These are phyloP conservation scores for Daedalea quercina DNA, from an alignment of 768 basidiomycete species.

Conservation along the genomic window DNA sequence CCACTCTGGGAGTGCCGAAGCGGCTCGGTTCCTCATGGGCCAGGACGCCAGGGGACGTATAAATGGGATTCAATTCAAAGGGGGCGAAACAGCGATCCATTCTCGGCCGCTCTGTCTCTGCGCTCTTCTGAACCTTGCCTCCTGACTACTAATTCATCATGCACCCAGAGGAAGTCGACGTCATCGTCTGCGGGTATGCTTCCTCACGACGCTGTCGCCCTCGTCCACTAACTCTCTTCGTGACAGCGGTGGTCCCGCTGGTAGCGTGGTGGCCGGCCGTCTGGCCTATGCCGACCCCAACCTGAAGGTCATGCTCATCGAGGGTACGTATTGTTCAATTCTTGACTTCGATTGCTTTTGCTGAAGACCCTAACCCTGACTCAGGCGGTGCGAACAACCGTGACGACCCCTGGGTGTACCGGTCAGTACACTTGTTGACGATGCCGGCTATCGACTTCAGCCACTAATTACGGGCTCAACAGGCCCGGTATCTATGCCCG, in stretches of 20 bases:
- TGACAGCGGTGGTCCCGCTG: constrained; percentile 58
- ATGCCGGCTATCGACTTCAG: background rate
- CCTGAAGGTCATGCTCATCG: constrained; percentile 70
- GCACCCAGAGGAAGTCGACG: constrained; percentile 67
- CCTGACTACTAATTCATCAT: constrained; percentile 22
- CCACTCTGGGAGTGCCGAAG: constrained; percentile 8
- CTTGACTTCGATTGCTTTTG: background rate
- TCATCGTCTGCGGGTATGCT: constrained; percentile 55
- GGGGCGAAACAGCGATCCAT: constrained; percentile 1
- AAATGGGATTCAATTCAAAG: background rate
- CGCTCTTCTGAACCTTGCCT: constrained; percentile 10
- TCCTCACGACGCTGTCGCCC: background rate
- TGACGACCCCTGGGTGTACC: constrained; percentile 71
- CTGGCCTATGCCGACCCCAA: constrained; percentile 67
- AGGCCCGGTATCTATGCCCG: constrained; percentile 63
- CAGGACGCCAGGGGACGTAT: background rate
- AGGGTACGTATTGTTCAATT: constrained; percentile 34
- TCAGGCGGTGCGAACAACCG: constrained; percentile 63
- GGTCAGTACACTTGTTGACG: constrained; percentile 24
- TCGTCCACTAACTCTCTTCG: background rate
- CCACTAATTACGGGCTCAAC: background rate
- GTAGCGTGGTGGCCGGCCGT: constrained; percentile 63
- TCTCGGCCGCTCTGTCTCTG: background rate
- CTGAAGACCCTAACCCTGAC: background rate
- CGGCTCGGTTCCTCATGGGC: background rate